Base-by-base conservation (phyloP, 208 protist genomes). In the Crithidia expoeki region DNA sequence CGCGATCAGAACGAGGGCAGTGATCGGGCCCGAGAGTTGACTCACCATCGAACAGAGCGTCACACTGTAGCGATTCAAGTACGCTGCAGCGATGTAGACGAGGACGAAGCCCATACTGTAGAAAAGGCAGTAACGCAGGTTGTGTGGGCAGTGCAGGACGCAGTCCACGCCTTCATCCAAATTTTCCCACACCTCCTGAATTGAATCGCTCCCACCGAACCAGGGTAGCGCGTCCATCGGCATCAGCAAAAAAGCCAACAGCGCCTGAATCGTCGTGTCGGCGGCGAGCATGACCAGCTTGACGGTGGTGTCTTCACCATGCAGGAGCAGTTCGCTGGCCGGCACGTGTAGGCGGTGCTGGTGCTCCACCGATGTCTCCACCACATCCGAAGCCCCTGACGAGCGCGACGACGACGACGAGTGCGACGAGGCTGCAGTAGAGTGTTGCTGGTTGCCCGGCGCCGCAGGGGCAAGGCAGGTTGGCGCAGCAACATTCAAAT, bases 1-100 rank as follows among this genome's bases (percentile, higher is more conserved):
- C 40, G 53, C 30, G 21, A 90, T 63, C 0, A 90, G 76, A 7
- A 88, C 36, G 21, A 90, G 65, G 17, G 85, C 85, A 9, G 85
- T 88, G 59, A 80, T 62, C 47, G 85, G 85, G 0, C 67, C 80
- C 0, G 81, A 68, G 38, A 90, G 72, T 56, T 90, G 85, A 28
- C 68, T 79, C 40, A 90, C 85, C 82, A 90, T 84, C 36, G 85
- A 76, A 52, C 82, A 88, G 17, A 90, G 74, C 46, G 85, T 90
- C 32, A 88, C 85, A 42, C 80, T 88, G 76, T 82, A 84, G 42
- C 86, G 85, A 52, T 90, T 85, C 5, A 90, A 72, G 67, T 90
- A 88, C 12, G 81, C 81, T 6, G 79, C 65, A 2, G 70, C 74
- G 49, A 88, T 68, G 65, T 90, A 90, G 11, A 77, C 74, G 10